Base-by-base conservation (phyloP, 2,329 filamentous ascomycete genomes). In the Xylariaceae sp. region DNA sequence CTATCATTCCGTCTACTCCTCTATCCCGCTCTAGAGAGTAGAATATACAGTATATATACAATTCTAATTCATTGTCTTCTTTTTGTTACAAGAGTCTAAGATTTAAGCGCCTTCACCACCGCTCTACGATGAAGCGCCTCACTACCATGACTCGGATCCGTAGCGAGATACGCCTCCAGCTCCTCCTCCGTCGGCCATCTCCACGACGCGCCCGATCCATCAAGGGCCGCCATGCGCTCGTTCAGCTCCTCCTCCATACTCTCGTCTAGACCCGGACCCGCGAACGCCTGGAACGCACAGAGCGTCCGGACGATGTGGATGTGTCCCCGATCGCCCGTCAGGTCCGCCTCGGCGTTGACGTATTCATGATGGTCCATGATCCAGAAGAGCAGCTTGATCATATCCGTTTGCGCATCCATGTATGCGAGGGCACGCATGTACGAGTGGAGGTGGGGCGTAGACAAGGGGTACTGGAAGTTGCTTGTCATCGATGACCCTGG, bases 391-490 rank as follows among this genome's bases (percentile, higher is more conserved):
- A 87, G 72, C 3, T 74, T 74, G 4, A 81, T 77, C 69, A 90
- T 83, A 53, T 81, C 83, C 1, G 80, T 73, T 53, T 78, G 77
- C 64, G 90, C 84, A 42, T 80, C 80, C n/a, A 85, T 71, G 55
- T 81, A 79, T 0, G 82, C 87, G 18, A 91, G 74, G 1, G 83
- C 79, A 51, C 85, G 79, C 70, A 91, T 79, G 68, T 89, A 88
- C 1, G 77, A 75, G 65, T 88, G 83, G 1, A 84, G 68, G 44
- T 79, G 72, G 17, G 73, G 72, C 5, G 80, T 78, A 8, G 71
- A 71, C 9, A 86, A 74, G 10, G 75, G 70, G 44, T 76, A 72
- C 6, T 79, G 72, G 1, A 81, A 70, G 6, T 62, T 39, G 5
- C 59, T 2, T n/a, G 53, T 30, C 49, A 53, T 48, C 11, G 47